Conservation (phyloP, 345 rosid species). For the Raphanus raphanistrum region DNA sequence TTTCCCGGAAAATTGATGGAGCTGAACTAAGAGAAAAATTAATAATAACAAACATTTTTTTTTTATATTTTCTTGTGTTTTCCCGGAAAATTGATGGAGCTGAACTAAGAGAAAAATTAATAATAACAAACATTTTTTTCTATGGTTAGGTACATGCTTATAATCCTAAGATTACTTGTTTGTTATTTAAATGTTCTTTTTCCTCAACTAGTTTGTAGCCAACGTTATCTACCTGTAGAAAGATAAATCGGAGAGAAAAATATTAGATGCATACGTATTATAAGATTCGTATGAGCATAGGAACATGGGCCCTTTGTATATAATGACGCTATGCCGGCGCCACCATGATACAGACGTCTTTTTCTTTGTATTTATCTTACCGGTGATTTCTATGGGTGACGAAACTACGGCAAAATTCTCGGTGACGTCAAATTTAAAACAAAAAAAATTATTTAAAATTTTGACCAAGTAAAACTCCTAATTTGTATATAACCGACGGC, state of each 20-base stretch:
- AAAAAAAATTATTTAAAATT: not conserved
- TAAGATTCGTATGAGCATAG: constrained; percentile 36
- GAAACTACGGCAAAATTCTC: not conserved
- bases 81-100: constrained; percentile 1
- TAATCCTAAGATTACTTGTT: not conserved
- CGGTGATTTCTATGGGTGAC: constrained; percentile 25
- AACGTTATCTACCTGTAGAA: not conserved
- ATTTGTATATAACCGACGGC: constrained; percentile 24
- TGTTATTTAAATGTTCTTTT: not conserved
- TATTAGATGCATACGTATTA: constrained; percentile 26
- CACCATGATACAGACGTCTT: constrained; percentile 31
- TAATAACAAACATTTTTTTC: not conserved
- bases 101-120: not conserved
- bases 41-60: not conserved
- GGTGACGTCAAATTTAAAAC: not conserved
- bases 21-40: not conserved
- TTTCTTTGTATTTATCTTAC: not conserved
- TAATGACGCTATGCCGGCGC: constrained; percentile 34
- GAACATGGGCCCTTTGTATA: constrained; percentile 30
- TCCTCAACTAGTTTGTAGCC: not conserved
- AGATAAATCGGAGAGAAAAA: not conserved
- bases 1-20: constrained; percentile 4
- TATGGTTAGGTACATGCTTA: not conserved
- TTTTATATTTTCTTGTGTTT: constrained; percentile 23
- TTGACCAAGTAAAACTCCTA: constrained; percentile 22